Evolutionary conservation across 2,329 filamentous ascomycete genomes (phyloP), one percentile per base, ranked within the genome.

Genomic region (Botrytis medusae): DNA sequence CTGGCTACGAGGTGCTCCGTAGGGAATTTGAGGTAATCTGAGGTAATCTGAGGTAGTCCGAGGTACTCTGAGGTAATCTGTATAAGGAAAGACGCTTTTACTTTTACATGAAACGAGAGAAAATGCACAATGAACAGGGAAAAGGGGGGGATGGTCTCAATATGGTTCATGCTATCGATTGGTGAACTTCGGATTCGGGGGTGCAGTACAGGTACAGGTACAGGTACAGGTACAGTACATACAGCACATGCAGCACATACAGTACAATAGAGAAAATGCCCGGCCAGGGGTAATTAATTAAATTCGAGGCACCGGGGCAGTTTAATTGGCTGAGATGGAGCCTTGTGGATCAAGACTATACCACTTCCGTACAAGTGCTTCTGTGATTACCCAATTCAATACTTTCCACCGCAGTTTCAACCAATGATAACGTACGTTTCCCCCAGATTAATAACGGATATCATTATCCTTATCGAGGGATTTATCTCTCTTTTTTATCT

Each of bases 291-390:
- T 46, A 2, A 22, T 48, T 48, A 9, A 48, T 48, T 25, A 8
- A 25, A 48, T 48, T 51, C 48, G n/a, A 51, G 48, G 48, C 48
- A n/a, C 48, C 25, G 25, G n/a, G 14, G 10, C 2, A 2, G 14
- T 51, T 51, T 10, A 22, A 51, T 51, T 51, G 48, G 22, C 10
- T 51, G 48, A 1, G 22, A 51, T 12, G 22, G 5, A 3, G 2
- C 3, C 2, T 7, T 29, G 16, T 54, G 12, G 25, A 16, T 2
- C 1, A 0, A 0, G 1, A 16, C 12, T 54, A 29, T n/a, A 3
- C 5, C 14, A 29, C 8, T 16, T 54, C 0, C 6, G n/a, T 5
- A 29, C 1, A 54, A 54, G 10, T 12, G 46, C 22, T 4, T 16
- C 2, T 6, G n/a, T 59, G n/a, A 32, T 29, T 25, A 48, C 9